A percentile compares a stretch with the other conserved stretches of the same genome.
Conservation (phyloP, 805 yeast genomes). For the Starmerella cellae region DNA sequence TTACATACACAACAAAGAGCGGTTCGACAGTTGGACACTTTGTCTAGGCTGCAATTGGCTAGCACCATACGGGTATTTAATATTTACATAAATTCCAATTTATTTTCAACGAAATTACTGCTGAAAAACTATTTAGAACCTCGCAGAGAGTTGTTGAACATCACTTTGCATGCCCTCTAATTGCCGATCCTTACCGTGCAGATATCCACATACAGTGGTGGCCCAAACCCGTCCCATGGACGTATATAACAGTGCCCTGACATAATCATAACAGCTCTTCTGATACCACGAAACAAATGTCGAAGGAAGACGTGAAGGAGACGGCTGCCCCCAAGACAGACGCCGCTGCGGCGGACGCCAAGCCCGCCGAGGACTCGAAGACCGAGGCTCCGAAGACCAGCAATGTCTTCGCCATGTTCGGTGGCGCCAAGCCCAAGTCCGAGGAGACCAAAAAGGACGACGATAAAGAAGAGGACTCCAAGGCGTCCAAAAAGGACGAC, state of each 20-base stretch:
- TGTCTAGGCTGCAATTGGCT: no score
- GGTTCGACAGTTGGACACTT: no score
- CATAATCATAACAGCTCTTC: neutral
- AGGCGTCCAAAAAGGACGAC: constrained; percentile 29
- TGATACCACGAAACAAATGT: constrained; percentile 3
- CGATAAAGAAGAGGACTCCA: constrained; percentile 25
- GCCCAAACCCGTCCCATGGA: no score
- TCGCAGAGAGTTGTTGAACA: no score
- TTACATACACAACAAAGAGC: no score
- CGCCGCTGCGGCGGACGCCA: constrained; percentile 1
- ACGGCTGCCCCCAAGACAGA: neutral
- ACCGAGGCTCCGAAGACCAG: constrained; percentile 1
- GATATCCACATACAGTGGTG: no score
- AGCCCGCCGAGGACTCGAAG: constrained; percentile 3
- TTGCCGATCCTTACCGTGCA: no score
- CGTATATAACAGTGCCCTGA: neutral
- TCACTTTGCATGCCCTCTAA: no score
- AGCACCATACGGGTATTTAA: no score
- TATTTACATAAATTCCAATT: no score
- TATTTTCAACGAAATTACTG: no score
- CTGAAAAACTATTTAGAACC: no score
- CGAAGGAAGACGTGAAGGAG: constrained; percentile 16
- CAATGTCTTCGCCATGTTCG: constrained; percentile 88
- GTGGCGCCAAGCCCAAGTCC: constrained; percentile 69
- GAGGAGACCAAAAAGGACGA: constrained; percentile 34